Conservation (phyloP, 2,329 filamentous ascomycete genomes). For the Coleophoma cylindrospora region DNA sequence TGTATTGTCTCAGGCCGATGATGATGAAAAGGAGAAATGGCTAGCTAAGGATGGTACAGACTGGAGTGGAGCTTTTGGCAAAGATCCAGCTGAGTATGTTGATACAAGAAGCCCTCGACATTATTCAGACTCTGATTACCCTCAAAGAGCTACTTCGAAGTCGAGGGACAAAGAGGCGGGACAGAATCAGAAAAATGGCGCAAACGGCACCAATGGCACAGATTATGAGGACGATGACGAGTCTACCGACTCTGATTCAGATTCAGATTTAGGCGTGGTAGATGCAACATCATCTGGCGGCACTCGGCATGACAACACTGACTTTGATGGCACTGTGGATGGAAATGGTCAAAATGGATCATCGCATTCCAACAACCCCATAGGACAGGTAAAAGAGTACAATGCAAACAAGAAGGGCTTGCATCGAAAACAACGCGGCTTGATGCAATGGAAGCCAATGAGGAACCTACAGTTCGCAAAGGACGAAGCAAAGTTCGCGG, state of each 20-base stretch:
- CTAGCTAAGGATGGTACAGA: slow-evolving; percentile 74
- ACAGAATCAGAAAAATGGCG: slow-evolving; percentile 21
- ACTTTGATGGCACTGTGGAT: neutral
- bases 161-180: slow-evolving; percentile 8
- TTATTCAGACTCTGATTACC: slow-evolving; percentile 7
- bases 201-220: slow-evolving; percentile 10
- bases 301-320: neutral
- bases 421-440: slow-evolving; percentile 77
- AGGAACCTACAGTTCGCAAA: slow-evolving; percentile 83
- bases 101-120: slow-evolving; percentile 4
- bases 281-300: neutral
- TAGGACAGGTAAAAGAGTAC: slow-evolving; percentile 56
- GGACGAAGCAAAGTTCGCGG: slow-evolving; percentile 75
- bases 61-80: slow-evolving; percentile 81
- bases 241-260: slow-evolving; percentile 16
- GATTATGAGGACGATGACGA: slow-evolving; percentile 17
- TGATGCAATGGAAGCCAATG: slow-evolving; percentile 95
- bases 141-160: slow-evolving; percentile 9
- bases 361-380: slow-evolving; percentile 40
- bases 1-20: slow-evolving; percentile 66
- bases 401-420: slow-evolving; percentile 67
- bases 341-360: slow-evolving; percentile 3
- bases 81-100: slow-evolving; percentile 54
- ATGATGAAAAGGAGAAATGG: slow-evolving; percentile 74
- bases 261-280: slow-evolving; percentile 17